Evolutionary conservation across 1,139 yeast species (phyloP), one percentile per base, ranked within the genome.

Genomic region (Insectozyma bohioensis): DNA sequence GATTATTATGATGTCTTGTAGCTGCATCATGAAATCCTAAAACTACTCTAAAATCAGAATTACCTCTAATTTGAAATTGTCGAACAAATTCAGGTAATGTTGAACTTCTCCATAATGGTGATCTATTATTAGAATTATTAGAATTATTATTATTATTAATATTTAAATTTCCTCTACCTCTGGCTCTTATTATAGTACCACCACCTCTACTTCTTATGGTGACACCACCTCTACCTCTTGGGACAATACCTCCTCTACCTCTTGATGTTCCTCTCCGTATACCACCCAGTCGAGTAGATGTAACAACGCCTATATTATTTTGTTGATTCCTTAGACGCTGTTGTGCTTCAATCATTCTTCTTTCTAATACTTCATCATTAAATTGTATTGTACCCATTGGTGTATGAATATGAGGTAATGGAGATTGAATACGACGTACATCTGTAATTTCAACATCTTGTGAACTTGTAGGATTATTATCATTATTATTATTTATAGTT

Each of bases 371-470:
- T 21, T 21, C 24, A 12, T 23, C 26, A 9, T 23, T 24, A 20
- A 30, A 21, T 2, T 24, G 24, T 12, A 28, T 28, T 5, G 22
- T 8, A 4, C 36, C 36, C 11, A 10, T n/a, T 3, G 36, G 36
- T 9, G 36, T 33, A 17, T 28, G 26, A 9, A 33, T 20, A 18
- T 30, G 28, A 6, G 25, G 26, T 4, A 18, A 9, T 23, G 31
- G 37, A 3, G 31, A 30, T 10, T 18, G 9, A 6, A 30, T 31
- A 10, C 17, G 31, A 15, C 43, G 31, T 16, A 31, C 35, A 18
- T 33, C 33, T 7, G 40, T 33, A n/a, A 42, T 39, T 27, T 40
- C 34, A 12, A 42, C 24, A 12, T 39, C 39, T 18, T 27, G 27
- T 6, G 17, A 10, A 16, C 12, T 6, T 3, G 12, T 19, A 5